A percentile compares a stretch with the other conserved stretches of the same genome.
phyloP scores from a whole-genome alignment of 306 rosid species.

The Vicia faba region DNA sequence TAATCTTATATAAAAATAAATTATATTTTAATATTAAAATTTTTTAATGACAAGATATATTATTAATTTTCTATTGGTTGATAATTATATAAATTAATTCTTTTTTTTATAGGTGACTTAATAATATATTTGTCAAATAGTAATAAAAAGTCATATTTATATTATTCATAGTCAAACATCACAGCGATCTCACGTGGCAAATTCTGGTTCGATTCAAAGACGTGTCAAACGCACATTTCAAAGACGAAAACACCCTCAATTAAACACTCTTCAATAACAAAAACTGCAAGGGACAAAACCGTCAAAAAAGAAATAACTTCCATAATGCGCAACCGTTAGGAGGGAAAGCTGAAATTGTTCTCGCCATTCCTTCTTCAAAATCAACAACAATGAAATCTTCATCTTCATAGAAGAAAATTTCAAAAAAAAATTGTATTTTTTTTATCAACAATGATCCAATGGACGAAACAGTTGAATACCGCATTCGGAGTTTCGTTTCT shows the following conservation, averaged over 20 bases:
- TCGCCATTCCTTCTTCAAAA: slow-evolving; percentile 28
- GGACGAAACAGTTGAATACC: slow-evolving; percentile 58
- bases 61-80: too few relatives aligned
- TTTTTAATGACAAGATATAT: too few relatives aligned
- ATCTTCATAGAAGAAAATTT: neutral
- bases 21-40: too few relatives aligned
- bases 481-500: slow-evolving; percentile 73
- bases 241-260: slow-evolving; percentile 39
- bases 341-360: slow-evolving; percentile 35
- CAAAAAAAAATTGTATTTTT: slow-evolving; percentile 3
- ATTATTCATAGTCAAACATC: slow-evolving; percentile 5
- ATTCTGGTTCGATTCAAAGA: slow-evolving; percentile 40
- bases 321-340: slow-evolving; percentile 39
- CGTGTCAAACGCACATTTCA: slow-evolving; percentile 38
- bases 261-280: too few relatives aligned
- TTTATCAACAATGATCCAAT: slow-evolving; percentile 56
- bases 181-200: slow-evolving; percentile 44
- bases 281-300: slow-evolving; percentile 20
- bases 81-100: too few relatives aligned
- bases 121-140: neutral
- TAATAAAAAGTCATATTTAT: neutral
- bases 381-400: slow-evolving; percentile 17
- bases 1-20: too few relatives aligned
- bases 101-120: too few relatives aligned
- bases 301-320: slow-evolving; percentile 38